Evolutionary conservation across 1,284 basidiomycete species (phyloP).

Genomic region (Trichosporon ovoides): DNA sequence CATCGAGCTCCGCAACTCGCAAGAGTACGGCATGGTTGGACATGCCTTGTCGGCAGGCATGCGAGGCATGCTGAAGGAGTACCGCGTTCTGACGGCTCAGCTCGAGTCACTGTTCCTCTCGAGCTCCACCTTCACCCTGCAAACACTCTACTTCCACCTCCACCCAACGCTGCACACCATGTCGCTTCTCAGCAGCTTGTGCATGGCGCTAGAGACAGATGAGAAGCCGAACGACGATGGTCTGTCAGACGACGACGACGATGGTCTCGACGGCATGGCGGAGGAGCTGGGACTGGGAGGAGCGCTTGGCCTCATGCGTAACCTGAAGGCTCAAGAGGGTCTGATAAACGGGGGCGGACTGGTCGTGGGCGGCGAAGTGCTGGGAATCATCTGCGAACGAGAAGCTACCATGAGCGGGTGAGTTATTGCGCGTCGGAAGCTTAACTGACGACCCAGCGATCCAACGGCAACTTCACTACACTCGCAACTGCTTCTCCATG

Average conservation of each 20-base stretch:
- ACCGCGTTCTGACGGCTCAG: constrained; percentile 85
- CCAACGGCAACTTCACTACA: constrained; percentile 78
- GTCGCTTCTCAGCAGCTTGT: constrained; percentile 55
- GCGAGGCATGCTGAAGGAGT: constrained; percentile 91
- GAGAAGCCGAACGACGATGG: constrained; percentile 31
- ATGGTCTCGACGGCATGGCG: constrained; percentile 58
- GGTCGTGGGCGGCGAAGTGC: constrained; percentile 83
- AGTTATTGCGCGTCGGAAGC: constrained; percentile 53
- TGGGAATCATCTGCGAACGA: constrained; percentile 75
- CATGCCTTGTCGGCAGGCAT: constrained; percentile 92
- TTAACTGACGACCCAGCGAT: constrained; percentile 56
- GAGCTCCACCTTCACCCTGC: constrained; percentile 82
- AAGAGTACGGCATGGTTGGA: constrained; percentile 89
- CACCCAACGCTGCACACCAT: constrained; percentile 91
- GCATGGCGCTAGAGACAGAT: constrained; percentile 56
- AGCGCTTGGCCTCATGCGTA: constrained; percentile 71
- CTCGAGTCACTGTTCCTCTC: constrained; percentile 89
- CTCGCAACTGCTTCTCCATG: constrained; percentile 65
- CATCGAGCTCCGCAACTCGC: constrained; percentile 73
- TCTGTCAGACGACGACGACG: constrained; percentile 40
- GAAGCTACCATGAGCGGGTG: constrained; percentile 76
- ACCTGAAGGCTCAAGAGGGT: constrained; percentile 54
- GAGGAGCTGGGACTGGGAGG: constrained; percentile 77
- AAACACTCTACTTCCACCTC: constrained; percentile 93
- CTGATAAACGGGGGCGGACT: constrained; percentile 55